These are phyloP conservation scores for Calocybe indica DNA, from an alignment of 768 basidiomycete species.

Conservation along the genomic window DNA sequence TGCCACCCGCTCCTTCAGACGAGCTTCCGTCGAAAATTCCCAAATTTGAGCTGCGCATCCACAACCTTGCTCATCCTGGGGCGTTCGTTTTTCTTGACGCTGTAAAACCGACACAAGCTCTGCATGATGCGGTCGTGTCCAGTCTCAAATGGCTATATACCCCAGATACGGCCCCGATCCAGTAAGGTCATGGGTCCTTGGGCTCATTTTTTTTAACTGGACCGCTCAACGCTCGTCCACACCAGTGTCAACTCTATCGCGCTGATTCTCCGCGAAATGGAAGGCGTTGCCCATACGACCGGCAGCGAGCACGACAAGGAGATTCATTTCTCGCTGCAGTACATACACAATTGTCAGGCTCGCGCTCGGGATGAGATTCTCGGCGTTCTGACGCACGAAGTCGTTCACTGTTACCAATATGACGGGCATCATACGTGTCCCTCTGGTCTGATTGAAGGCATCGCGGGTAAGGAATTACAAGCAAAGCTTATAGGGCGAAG, in stretches of 20 bases:
- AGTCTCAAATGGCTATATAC: constrained; percentile 42
- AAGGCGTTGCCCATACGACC: constrained; percentile 64
- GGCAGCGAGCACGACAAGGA: constrained; percentile 58
- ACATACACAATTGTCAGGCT: constrained; percentile 40
- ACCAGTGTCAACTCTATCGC: constrained; percentile 46
- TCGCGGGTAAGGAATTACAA: constrained; percentile 47
- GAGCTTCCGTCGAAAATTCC: constrained; percentile 46
- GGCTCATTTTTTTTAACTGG: background rate
- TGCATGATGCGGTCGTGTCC: constrained; percentile 42
- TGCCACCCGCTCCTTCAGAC: constrained; percentile 13
- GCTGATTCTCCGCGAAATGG: constrained; percentile 60
- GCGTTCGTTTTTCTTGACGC: constrained; percentile 47
- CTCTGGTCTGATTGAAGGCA: constrained; percentile 70
- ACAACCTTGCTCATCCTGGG: constrained; percentile 57
- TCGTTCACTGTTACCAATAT: constrained; percentile 77
- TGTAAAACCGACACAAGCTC: constrained; percentile 35
- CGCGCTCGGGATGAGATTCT: constrained; percentile 54
- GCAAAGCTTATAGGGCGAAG: background rate
- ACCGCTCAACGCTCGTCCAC: constrained; percentile 2
- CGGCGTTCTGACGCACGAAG: constrained; percentile 70
- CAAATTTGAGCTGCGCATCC: constrained; percentile 45
- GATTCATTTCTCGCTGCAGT: constrained; percentile 65
- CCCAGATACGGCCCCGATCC: constrained; percentile 28
- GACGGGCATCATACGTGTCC: constrained; percentile 56
- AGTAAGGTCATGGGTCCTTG: constrained; percentile 17